Conservation (phyloP, 1,284 basidiomycete species). For the Naganishia sp. region DNA sequence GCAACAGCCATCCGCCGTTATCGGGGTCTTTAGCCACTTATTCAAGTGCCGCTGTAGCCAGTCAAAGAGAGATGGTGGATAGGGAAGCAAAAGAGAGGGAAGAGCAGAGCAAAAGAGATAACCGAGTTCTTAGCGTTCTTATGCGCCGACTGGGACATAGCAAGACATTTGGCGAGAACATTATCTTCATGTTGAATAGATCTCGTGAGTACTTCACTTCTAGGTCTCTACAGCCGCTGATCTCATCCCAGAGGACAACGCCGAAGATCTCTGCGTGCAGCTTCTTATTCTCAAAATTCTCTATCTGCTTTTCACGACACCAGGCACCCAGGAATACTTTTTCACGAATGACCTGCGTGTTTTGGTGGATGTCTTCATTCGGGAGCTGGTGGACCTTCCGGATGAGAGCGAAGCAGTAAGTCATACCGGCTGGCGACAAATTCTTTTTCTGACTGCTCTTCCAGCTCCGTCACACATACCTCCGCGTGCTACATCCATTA, state of each 20-base stretch:
- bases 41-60: neutral
- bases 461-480: conserved; percentile 92
- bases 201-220: conserved; percentile 64
- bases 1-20: conserved; percentile 30
- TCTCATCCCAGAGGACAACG: conserved; percentile 64
- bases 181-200: conserved; percentile 98
- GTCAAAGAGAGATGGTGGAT: conserved; percentile 5
- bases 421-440: conserved; percentile 29
- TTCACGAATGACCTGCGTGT: conserved; percentile 98
- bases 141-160: conserved; percentile 77
- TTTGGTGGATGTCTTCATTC: conserved; percentile 91
- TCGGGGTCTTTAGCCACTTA: conserved; percentile 1
- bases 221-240: neutral
- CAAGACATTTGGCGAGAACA: conserved; percentile 95
- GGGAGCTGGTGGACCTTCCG: conserved; percentile 85
- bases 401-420: conserved; percentile 89
- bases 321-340: conserved; percentile 91
- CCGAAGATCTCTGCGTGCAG: conserved; percentile 93
- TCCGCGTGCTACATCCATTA: conserved; percentile 92
- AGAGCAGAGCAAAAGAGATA: conserved; percentile 52
- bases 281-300: conserved; percentile 91
- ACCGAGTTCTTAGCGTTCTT: conserved; percentile 79
- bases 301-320: conserved; percentile 91
- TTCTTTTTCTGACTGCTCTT: neutral
- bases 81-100: conserved; percentile 24